Evolutionary conservation across 129 eudicot genomes (phyloP), one percentile per base, ranked within the genome.

Genomic region (Flaveria bidentis): DNA sequence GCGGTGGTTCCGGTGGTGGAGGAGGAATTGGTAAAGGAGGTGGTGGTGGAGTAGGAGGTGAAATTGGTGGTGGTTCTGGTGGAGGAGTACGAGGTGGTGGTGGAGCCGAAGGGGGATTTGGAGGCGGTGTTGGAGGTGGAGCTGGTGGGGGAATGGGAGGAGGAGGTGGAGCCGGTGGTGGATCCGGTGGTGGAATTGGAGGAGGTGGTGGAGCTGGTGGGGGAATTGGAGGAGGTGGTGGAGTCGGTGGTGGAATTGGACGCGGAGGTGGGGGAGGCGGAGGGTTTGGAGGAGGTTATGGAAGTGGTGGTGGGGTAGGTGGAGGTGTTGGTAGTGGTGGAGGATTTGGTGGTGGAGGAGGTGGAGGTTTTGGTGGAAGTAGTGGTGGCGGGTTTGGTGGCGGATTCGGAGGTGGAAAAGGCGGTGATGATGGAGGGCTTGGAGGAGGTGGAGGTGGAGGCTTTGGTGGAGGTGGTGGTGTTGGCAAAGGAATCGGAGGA

Each of bases 301-400:
- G 87, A 44, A 42, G 45, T 11, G 84, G 84, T n/a, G 81, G 87
- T 25, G 77, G 50, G n/a, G 75, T 72, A 51, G 79, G 86, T 22
- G 71, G 70, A 1, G 86, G 86, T 0, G 16, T 7, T 3, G 60
- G 67, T 4, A 84, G 87, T 1, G 72, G 83, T 4, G 87, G 87
- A 16, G 74, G 78, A 20, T 69, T 69, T 6, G 81, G 49, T 2
- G 81, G 86, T 2, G 76, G 82, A 0, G 75, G 69, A 0, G 86
- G 89, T 5, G 82, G 80, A 6, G 86, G 86, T 6, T 10, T 51
- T 25, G 86, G 79, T 2, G 72, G 86, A 9, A 68, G 80, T 2
- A 6, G 3, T 13, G 80, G 67, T 5, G 56, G 53, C n/a, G 84
- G 84, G 20, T 65, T 18, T 8, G 83, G 67, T 28, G 69, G 81